These are phyloP conservation scores for Casuarina equisetifolia DNA, from an alignment of 306 rosid genomes.

Conservation along the genomic window DNA sequence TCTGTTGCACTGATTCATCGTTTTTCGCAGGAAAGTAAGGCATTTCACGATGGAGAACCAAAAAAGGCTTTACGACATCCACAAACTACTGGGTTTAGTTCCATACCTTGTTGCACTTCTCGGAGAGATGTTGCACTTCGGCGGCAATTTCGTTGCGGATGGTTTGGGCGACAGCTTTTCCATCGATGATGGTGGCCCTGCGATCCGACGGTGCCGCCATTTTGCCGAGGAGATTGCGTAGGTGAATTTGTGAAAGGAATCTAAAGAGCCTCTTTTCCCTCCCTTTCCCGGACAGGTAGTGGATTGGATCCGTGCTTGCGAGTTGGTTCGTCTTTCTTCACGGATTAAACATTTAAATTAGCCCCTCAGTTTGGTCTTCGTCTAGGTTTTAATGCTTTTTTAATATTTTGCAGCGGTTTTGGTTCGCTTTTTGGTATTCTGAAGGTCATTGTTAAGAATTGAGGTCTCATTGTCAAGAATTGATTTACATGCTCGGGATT, in stretches of 20 bases:
- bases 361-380: no score
- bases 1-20: neutral
- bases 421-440: no score
- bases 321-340: no score
- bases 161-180: slow-evolving; percentile 73
- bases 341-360: no score
- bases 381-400: no score
- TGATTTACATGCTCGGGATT: no score
- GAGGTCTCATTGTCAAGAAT: no score
- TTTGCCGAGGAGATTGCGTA: neutral
- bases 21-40: neutral
- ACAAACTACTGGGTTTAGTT: neutral
- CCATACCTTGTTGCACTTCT: slow-evolving; percentile 72
- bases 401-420: no score
- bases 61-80: neutral
- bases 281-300: no score
- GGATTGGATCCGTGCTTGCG: no score
- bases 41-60: neutral
- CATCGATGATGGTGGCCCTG: slow-evolving; percentile 72
- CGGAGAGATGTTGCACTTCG: slow-evolving; percentile 62
- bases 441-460: no score
- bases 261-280: no score
- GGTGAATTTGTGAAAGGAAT: neutral
- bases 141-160: slow-evolving; percentile 73
- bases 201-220: slow-evolving; percentile 42